A percentile compares a stretch with the other conserved stretches of the same genome.
Evolutionary conservation across 2,329 filamentous ascomycete genomes (phyloP).

Genomic region (Sordariomycetes sp.): DNA sequence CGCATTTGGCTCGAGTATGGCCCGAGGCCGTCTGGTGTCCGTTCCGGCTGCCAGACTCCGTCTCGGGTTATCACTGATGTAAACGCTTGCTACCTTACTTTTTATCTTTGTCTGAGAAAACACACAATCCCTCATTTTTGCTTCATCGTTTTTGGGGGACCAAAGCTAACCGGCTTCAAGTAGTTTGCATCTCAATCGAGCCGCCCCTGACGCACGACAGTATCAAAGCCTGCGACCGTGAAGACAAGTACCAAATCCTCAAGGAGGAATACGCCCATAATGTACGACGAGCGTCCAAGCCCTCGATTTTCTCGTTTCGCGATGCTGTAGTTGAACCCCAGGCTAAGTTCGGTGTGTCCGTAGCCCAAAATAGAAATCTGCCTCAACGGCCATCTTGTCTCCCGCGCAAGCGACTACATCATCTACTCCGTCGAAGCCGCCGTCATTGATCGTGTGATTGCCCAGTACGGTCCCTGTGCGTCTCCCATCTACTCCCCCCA

Average conservation of each 20-base stretch:
- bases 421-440: conserved; percentile 98
- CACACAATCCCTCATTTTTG: conserved; percentile 5
- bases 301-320: conserved; percentile 35
- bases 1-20: conserved; percentile 99
- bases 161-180: neutral
- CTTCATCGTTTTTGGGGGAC: conserved; percentile 1
- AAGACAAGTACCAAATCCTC: conserved; percentile 78
- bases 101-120: conserved; percentile 68
- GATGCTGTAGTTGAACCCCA: too few species aligned
- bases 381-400: conserved; percentile 91
- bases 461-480: conserved; percentile 83
- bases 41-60: conserved; percentile 63
- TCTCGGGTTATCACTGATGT: conserved; percentile 86
- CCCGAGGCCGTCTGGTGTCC: conserved; percentile 50
- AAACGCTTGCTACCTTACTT: conserved; percentile 93
- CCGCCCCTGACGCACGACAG: conserved; percentile 33
- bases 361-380: conserved; percentile 78
- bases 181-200: neutral
- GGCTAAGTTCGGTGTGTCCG: conserved; percentile 4
- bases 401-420: conserved; percentile 93
- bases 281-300: conserved; percentile 54
- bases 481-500: conserved; percentile 6
- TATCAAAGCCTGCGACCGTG: conserved; percentile 88
- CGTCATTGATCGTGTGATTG: conserved; percentile 78
- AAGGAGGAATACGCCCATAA: conserved; percentile 73